phyloP scores from a whole-genome alignment of 768 basidiomycete genomes.

The Russula vinacea region DNA sequence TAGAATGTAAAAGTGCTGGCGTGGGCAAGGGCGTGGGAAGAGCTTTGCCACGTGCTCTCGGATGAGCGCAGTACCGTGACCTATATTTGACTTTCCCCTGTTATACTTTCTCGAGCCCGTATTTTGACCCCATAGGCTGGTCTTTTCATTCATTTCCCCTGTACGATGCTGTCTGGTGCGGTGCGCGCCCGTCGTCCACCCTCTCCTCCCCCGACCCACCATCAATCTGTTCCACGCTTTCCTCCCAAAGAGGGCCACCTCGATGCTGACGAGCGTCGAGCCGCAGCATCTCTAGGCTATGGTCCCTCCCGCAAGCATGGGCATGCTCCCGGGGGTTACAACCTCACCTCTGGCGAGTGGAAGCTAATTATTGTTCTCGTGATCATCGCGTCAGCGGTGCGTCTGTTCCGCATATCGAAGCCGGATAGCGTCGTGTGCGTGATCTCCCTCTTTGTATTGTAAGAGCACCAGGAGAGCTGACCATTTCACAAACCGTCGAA shows the following conservation, averaged over 20 bases:
- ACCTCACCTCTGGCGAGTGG: constrained; percentile 69
- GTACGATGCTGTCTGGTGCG: constrained; percentile 32
- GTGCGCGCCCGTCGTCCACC: constrained; percentile 29
- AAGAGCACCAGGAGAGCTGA: neutral
- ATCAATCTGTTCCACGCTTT: constrained; percentile 26
- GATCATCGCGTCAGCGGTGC: constrained; percentile 72
- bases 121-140: constrained; percentile 5
- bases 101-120: neutral
- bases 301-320: constrained; percentile 27
- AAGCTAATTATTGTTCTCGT: constrained; percentile 66
- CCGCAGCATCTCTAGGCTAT: constrained; percentile 29
- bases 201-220: constrained; percentile 26
- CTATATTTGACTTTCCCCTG: constrained; percentile 21
- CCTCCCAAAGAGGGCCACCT: constrained; percentile 30
- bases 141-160: constrained; percentile 17
- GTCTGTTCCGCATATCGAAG: constrained; percentile 78
- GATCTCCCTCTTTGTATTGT: constrained; percentile 12
- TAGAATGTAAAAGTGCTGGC: neutral
- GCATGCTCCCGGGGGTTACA: constrained; percentile 54
- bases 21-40: neutral
- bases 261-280: constrained; percentile 31
- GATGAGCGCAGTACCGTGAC: neutral
- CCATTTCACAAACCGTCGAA: neutral
- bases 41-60: neutral
- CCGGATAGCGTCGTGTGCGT: constrained; percentile 92